A percentile compares a stretch with the other conserved stretches of the same genome.
Conservation (phyloP, 2,329 filamentous ascomycete species). For the Fusarium sp. region DNA sequence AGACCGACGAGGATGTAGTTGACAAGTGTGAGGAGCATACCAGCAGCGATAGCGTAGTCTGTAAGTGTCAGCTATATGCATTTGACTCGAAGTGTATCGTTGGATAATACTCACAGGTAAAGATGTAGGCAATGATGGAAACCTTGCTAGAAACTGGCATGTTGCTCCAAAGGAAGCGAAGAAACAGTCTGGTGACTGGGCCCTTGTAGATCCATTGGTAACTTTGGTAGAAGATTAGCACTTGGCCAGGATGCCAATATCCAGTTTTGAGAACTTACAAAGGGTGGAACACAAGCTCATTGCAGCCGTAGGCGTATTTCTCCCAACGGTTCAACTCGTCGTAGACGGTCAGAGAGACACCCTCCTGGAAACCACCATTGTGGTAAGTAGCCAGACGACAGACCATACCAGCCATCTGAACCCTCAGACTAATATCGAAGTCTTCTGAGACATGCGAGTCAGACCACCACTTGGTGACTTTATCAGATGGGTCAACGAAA, state of each 20-base stretch:
- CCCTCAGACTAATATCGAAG: conserved; percentile 80
- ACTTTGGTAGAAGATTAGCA: conserved; percentile 18
- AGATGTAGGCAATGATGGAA: conserved; percentile 78
- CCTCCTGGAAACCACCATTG: conserved; percentile 79
- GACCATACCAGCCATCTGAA: conserved; percentile 78
- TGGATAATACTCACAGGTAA: conserved; percentile 62
- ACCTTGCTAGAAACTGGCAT: conserved; percentile 77
- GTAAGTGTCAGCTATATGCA: background rate
- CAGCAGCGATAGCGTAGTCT: conserved; percentile 77
- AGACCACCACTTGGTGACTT: conserved; percentile 79
- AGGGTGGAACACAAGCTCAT: conserved; percentile 79
- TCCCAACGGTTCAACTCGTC: conserved; percentile 81
- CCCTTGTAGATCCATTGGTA: conserved; percentile 71
- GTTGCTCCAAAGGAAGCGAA: conserved; percentile 47
- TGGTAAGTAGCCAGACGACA: conserved; percentile 80
- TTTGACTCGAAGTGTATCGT: rapidly evolving
- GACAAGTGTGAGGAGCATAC: conserved; percentile 74
- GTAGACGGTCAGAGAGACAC: conserved; percentile 80
- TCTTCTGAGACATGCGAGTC: conserved; percentile 84
- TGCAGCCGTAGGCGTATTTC: conserved; percentile 81
- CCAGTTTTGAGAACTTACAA: conserved; percentile 56
- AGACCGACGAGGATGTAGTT: conserved; percentile 84
- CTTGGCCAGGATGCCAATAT: background rate
- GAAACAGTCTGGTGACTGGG: conserved; percentile 72
- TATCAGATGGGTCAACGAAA: conserved; percentile 54